Percentiles rank a stretch among this genome's conserved stretches.
Conservation (phyloP, 352 stramenopile species). For the Globisporangium perplexum region DNA sequence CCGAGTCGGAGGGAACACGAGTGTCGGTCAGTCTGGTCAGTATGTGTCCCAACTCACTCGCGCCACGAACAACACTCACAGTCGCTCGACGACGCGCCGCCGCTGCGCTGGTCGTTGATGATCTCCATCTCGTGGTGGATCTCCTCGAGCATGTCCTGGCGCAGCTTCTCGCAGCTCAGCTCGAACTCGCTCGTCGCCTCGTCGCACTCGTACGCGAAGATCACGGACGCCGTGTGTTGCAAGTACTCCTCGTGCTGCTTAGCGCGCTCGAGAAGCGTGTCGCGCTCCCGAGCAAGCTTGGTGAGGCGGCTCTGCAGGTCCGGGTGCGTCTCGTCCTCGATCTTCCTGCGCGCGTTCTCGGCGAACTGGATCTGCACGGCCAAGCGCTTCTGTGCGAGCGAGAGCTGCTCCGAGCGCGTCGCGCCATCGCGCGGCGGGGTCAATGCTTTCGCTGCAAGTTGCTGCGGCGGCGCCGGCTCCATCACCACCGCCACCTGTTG, state of each 20-base stretch:
- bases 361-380: conserved; percentile 68
- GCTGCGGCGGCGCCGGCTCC: neutral
- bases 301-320: conserved; percentile 48
- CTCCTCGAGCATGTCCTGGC: conserved; percentile 81
- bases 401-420: conserved; percentile 21
- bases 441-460: neutral
- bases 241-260: conserved; percentile 49
- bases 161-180: conserved; percentile 70
- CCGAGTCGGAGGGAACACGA: no score
- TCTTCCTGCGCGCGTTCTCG: conserved; percentile 55
- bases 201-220: conserved; percentile 80
- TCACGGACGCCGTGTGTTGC: conserved; percentile 46
- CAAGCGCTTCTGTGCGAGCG: conserved; percentile 33
- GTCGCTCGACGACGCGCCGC: conserved; percentile 27
- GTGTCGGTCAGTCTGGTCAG: neutral
- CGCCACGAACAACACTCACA: conserved; percentile 2
- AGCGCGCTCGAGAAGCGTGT: conserved; percentile 36
- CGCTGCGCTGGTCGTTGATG: conserved; percentile 66
- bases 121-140: conserved; percentile 86
- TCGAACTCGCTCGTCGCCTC: conserved; percentile 73
- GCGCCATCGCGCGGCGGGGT: conserved; percentile 11
- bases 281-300: conserved; percentile 37
- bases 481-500: neutral
- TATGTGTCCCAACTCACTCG: neutral
- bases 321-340: conserved; percentile 60